These are phyloP conservation scores for Penicillium malachiteum DNA, from an alignment of 495 filamentous ascomycete genomes.

Conservation along the genomic window DNA sequence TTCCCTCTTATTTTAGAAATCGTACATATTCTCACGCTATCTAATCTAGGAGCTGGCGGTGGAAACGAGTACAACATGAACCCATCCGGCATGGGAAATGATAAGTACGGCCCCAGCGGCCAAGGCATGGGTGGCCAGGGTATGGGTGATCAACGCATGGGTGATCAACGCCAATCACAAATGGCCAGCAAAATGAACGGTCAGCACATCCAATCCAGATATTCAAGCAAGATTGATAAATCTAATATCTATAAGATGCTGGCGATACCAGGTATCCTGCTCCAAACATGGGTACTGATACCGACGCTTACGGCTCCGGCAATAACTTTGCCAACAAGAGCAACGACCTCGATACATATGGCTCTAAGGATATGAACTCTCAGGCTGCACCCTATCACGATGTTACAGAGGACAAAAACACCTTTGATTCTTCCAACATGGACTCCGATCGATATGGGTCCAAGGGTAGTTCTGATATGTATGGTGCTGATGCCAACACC, in stretches of 20 bases:
- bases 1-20: too few relatives aligned
- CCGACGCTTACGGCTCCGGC: neutral
- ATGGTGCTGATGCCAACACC: slow-evolving; percentile 1
- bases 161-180: too few relatives aligned
- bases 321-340: too few relatives aligned
- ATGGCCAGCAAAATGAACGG: neutral
- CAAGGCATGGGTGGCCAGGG: slow-evolving; percentile 21
- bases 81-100: slow-evolving; percentile 13
- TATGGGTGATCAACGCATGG: neutral
- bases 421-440: slow-evolving; percentile 9
- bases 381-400: neutral
- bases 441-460: neutral
- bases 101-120: slow-evolving; percentile 14
- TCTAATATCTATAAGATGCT: slow-evolving; percentile 1
- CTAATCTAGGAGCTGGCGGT: slow-evolving; percentile 3
- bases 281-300: neutral
- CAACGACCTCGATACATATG: too few relatives aligned
- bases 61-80: neutral
- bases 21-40: neutral
- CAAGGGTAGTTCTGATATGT: slow-evolving; percentile 7
- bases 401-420: neutral
- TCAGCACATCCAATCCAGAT: neutral
- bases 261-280: neutral
- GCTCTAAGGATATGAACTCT: too few relatives aligned
- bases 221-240: neutral